Base-by-base conservation (phyloP, 2,329 filamentous ascomycete genomes). In the Fusarium miscanthi region DNA sequence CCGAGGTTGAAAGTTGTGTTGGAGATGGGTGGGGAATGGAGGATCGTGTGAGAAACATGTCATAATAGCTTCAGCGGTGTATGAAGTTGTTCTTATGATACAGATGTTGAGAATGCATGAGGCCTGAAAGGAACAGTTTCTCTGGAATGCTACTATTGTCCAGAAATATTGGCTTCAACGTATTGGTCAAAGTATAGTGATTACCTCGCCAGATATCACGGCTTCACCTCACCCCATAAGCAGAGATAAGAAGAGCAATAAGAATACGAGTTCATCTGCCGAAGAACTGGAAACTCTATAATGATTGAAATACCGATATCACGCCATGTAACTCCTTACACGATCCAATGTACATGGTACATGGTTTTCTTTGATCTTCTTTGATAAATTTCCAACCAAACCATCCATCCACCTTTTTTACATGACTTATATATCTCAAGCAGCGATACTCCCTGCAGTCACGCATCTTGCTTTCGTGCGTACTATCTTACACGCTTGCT, bases 11-110 rank as follows among this genome's bases (percentile, higher is more conserved):
- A 25, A 16, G 21, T 25, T 43, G 23, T 33, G 16, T 54, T 73
- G 60, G 65, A 45, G 53, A 53, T 38, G 40, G 58, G 63, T 66
- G 63, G 63, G 51, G 63, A 66, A 64, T 19, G 38, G 23, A 41
- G 51, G 11, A 59, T 74, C 73, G 59, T 64, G 66, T 66, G 70
- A 69, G 70, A 27, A 72, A 74, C 73, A 74, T 61, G 58, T 74
- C 69, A 74, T 59, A 42, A 51, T 31, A 48, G 53, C 56, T 49
- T 64, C 58, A 64, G 59, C 66, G 66, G 67, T 64, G 41, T 57
- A 71, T 59, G 11, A 31, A 59, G 49, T 12, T 41, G 14, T 19
- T 21, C 25, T 33, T 41, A 37, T 31, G 37, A 58, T 45, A 31
- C 30, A n/a, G 7, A 31, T 41, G 17, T 30, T 12, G 23, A 54